Conservation (phyloP, 1,139 yeast species). For the Geotrichum phurueaensis region DNA sequence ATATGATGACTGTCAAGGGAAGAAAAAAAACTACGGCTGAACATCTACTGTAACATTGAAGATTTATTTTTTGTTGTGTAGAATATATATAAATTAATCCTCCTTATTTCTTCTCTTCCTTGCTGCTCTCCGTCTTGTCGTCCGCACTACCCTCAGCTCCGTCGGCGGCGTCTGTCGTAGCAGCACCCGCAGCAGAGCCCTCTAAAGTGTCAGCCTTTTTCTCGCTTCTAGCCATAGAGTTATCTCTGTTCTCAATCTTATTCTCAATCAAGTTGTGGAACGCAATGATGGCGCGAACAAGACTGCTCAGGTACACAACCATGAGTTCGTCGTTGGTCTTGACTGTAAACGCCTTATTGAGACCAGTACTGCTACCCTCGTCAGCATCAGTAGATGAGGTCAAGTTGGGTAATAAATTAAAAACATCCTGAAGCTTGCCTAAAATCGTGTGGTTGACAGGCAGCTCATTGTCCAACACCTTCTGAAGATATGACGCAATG, state of each 20-base stretch:
- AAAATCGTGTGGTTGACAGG: conserved; percentile 88
- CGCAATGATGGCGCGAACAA: conserved; percentile 91
- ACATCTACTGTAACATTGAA: neutral
- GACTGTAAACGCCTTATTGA: conserved; percentile 76
- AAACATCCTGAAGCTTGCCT: conserved; percentile 90
- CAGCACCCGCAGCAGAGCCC: conserved; percentile 2
- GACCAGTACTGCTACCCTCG: conserved; percentile 30
- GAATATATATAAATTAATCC: neutral
- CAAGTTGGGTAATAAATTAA: conserved; percentile 85
- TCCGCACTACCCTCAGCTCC: neutral
- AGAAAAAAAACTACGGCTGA: neutral
- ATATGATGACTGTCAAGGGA: neutral
- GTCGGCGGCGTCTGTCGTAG: neutral
- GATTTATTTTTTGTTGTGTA: neutral
- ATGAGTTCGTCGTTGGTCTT: conserved; percentile 94
- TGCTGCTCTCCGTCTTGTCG: neutral
- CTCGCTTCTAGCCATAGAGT: conserved; percentile 13
- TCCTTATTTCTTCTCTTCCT: neutral
- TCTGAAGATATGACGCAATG: conserved; percentile 71
- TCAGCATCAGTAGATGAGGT: conserved; percentile 31
- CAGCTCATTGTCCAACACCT: conserved; percentile 61
- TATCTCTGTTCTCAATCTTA: conserved; percentile 62
- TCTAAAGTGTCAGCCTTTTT: conserved; percentile 16
- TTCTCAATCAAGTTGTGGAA: conserved; percentile 96
- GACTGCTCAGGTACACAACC: conserved; percentile 83